Evolutionary conservation across 2,329 filamentous ascomycete genomes (phyloP), one percentile per base, ranked within the genome.

Genomic region (Ambrosiella beaveri): DNA sequence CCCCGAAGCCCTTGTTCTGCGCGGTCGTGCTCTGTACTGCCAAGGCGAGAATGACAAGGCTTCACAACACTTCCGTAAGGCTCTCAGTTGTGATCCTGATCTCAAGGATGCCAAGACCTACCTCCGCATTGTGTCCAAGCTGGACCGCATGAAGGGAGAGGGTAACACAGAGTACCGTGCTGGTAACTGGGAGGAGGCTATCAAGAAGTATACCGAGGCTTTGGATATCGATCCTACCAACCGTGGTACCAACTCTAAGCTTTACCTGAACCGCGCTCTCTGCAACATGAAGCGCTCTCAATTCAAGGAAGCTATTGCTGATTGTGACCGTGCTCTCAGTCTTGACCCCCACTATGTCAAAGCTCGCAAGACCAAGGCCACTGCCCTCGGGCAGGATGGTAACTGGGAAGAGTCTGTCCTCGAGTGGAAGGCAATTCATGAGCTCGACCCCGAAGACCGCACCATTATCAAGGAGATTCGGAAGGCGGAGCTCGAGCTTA

Each of bases 31-130:
- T 13, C 77, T 95, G 54, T 97, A 97, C 66, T 84, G 83, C 3
- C 87, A 93, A 68, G 93, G 93, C 37, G 93, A 98, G 64, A 95
- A 95, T 66, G 87, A 94, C 1, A 95, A 96, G 75, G 91, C 93
- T 1, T 79, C 95, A 49, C 86, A 91, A 67, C 87, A 94, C 69
- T 93, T 97, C 74, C 82, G 88, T 63, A 87, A 93, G 73, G 93
- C 91, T 17, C 74, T 95, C 58, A 86, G 78, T 68, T 88, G 90
- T 69, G 93, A 97, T 65, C 93, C 93, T 7, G 93, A 98, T 69
- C 93, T 86, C 74, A 84, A 82, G 65, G 84, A 88, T 62, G 91
- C 90, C 7, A 80, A 95, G 65, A 94, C 89, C 73, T 91, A 88
- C 73, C 75, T 97, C 61, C 81, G 88, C 62, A 86, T 86, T 67